These are phyloP conservation scores for Diplosphaera chodatii DNA, from an alignment of 139 green algal species.

Conservation along the genomic window DNA sequence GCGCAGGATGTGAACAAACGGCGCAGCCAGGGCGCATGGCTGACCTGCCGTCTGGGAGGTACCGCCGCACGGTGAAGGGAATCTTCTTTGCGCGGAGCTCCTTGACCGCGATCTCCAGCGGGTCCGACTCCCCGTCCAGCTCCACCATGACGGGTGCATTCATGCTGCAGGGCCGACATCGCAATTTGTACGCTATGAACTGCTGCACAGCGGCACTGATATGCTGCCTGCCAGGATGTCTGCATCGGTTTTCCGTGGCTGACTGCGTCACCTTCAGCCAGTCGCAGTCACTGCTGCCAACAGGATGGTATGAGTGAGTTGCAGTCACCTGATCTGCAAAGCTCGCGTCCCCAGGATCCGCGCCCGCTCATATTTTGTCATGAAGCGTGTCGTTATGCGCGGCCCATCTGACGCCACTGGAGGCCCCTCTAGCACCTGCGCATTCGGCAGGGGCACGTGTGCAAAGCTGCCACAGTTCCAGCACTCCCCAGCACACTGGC, in stretches of 20 bases:
- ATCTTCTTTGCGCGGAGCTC: slow-evolving; percentile 95
- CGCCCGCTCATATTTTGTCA: slow-evolving; percentile 98
- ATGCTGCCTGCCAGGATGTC: not conserved
- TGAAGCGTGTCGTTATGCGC: slow-evolving; percentile 89
- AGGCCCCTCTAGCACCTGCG: slow-evolving; percentile 9
- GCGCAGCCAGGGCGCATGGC: not conserved
- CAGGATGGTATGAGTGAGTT: not conserved
- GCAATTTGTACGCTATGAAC: too few relatives aligned
- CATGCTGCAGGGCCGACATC: slow-evolving; percentile 76
- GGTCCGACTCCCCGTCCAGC: slow-evolving; percentile 71
- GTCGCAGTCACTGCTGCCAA: too few relatives aligned
- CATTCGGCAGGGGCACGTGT: too few relatives aligned
- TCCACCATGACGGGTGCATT: slow-evolving; percentile 96
- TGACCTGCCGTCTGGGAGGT: slow-evolving; percentile 90
- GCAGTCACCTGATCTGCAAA: slow-evolving; percentile 90
- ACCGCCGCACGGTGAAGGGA: slow-evolving; percentile 95
- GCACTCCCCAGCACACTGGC: too few relatives aligned
- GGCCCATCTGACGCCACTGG: slow-evolving; percentile 25
- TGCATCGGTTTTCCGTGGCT: not conserved
- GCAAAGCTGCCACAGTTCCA: too few relatives aligned
- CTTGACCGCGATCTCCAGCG: slow-evolving; percentile 87
- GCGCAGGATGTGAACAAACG: not conserved
- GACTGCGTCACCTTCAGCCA: not conserved
- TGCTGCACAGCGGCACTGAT: not conserved
- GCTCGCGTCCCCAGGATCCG: slow-evolving; percentile 89